A percentile compares a stretch with the other conserved stretches of the same genome.
Conservation (phyloP, 768 basidiomycete species). For the Lactarius indigo region DNA sequence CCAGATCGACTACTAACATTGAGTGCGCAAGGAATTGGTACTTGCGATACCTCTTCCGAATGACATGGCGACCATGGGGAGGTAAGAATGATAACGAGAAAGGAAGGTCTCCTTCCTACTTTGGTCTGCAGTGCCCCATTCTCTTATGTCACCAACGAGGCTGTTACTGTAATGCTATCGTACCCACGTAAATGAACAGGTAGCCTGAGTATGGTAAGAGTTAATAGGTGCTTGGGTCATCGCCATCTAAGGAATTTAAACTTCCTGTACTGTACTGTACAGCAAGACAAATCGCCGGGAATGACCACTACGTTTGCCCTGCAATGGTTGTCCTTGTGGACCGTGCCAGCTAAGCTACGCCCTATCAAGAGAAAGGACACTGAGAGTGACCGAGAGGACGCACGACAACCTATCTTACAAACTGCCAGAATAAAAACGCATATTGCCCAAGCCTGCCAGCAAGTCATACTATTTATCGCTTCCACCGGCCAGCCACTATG, state of each 20-base stretch:
- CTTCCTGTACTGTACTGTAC: no score
- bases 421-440: no score
- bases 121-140: background rate
- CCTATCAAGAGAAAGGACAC: no score
- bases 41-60: slow-evolving; percentile 83
- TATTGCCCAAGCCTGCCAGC: no score
- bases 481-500: background rate
- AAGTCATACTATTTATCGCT: no score
- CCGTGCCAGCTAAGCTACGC: no score
- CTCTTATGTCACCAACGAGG: background rate
- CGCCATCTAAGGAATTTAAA: no score
- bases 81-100: slow-evolving; percentile 1
- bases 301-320: no score
- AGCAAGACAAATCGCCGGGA: no score
- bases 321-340: no score
- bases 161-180: background rate
- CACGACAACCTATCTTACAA: no score
- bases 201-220: no score
- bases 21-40: slow-evolving; percentile 86
- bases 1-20: slow-evolving; percentile 88
- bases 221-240: background rate
- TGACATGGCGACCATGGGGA: slow-evolving; percentile 49
- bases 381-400: background rate
- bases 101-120: slow-evolving; percentile 22
- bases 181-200: background rate